Evolutionary conservation across 805 yeast genomes (phyloP), one percentile per base, ranked within the genome.

Genomic region (Candida railenensis): DNA sequence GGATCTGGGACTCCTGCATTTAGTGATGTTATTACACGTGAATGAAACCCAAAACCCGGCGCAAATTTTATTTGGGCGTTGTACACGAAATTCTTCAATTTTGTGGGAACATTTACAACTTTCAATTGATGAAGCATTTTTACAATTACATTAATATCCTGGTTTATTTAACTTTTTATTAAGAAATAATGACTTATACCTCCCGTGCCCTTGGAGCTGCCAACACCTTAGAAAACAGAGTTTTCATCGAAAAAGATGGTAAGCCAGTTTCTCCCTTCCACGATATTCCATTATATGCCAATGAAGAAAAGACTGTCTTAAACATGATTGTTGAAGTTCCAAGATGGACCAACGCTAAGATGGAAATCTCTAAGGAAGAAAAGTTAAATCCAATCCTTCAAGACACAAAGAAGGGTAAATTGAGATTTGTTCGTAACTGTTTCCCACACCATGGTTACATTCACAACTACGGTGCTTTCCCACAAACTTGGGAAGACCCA

Each of bases 371-470:
- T 68, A 91, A 90, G 75, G 96, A 87, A 60, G 74, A 74, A 58
- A 71, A 80, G 40, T 78, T 90, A 66, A 94, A 94, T 78, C 99
- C 99, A 61, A 94, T 94, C 59, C 77, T 88, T 52, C 99, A 94
- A 77, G 99, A 94, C 73, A 88, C 95, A 65, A 94, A 94, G 79
- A 92, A 94, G 80, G 98, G 97, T 57, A 86, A 89, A 71, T 82
- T 90, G 63, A 84, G 98, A 76, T 94, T 85, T 59, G 98, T 94
- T 50, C 85, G 96, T 77, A 94, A 94, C 82, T 83, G 96, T 70
- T 92, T 92, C 89, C 99, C 99, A 45, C 96, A 88, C 78, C 96
- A 94, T 69, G 99, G 99, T 59, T 92, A 94, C 78, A 92, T 92
- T 58, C 96, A 90, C 77, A 94, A 94, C 78, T 92, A 92, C 69